Evolutionary conservation across 768 basidiomycete species (phyloP), one percentile per base, ranked within the genome.

Genomic region (Lactifluus echinatus): DNA sequence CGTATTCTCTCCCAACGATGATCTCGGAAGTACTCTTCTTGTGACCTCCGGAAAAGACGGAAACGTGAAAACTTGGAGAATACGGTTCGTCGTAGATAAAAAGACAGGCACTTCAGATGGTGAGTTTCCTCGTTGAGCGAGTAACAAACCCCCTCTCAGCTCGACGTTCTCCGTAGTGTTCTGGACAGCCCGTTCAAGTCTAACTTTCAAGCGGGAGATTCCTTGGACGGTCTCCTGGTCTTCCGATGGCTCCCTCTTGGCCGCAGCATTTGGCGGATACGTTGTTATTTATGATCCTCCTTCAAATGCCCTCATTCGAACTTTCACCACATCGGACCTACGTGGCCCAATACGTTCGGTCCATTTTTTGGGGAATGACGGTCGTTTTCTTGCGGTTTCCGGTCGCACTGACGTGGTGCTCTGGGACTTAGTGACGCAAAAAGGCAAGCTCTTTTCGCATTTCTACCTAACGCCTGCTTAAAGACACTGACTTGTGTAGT

Each of bases 191-290:
- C 83, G 87, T 49, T 86, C 91, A 2, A 80, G 83, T 2, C 78
- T 89, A 63, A 73, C 69, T 40, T 88, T 87, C 66, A 87, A 85
- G 43, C 74, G 76, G n/a, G 79, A 83, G 66, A 71, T 75, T 50
- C 89, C 93, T 31, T 76, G 75, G 52, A 76, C 83, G 61, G 74
- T 79, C 0, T 77, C 83, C 1, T 96, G 93, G 84, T 90, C 94
- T 6, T 78, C 76, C 4, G 96, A 99, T 68, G 86, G 82, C 8
- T 93, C 93, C 5, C 75, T 99, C 31, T 73, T 98, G 45, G 87
- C 86, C 12, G 77, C 94, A 21, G 76, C 84, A 12, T 77, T 87
- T 51, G 83, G 82, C 0, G 67, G 78, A 15, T 80, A 80, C 57
- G 76, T 94, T 51, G 80, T 82, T 5, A 69, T 98, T 6, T 96